Evolutionary conservation across 805 yeast species (phyloP).

Genomic region (Scheffersomyces amazonensis): DNA sequence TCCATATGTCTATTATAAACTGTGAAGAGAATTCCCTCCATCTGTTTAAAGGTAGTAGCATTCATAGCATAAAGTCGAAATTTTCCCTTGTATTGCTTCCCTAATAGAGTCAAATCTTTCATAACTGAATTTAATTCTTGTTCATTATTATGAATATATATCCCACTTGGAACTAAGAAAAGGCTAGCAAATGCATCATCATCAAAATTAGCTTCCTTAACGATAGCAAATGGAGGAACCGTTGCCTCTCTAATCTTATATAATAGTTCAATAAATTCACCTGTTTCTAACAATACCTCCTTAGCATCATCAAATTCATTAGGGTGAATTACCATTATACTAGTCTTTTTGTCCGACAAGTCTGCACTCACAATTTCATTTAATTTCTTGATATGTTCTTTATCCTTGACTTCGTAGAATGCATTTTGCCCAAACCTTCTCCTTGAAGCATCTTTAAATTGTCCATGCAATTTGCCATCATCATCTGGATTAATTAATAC

Average conservation of each 20-base stretch:
- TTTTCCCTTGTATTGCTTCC: constrained; percentile 74
- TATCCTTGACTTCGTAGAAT: constrained; percentile 48
- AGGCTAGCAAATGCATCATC: constrained; percentile 74
- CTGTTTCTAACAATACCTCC: constrained; percentile 34
- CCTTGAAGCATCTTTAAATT: constrained; percentile 64
- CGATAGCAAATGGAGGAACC: constrained; percentile 71
- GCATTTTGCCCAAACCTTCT: constrained; percentile 57
- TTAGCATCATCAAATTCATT: constrained; percentile 41
- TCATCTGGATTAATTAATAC: constrained; percentile 47
- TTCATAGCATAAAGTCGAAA: constrained; percentile 87
- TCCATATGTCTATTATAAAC: constrained; percentile 87
- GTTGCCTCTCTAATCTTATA: constrained; percentile 47
- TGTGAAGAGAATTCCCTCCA: too few relatives aligned
- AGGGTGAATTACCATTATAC: constrained; percentile 49
- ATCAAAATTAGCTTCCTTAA: constrained; percentile 83
- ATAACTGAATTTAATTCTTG: constrained; percentile 61
- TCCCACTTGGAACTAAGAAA: constrained; percentile 75
- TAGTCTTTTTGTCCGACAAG: constrained; percentile 27
- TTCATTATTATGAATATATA: constrained; percentile 73
- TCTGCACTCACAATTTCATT: constrained; percentile 26
- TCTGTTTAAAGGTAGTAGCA: constrained; percentile 64
- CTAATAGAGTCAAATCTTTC: constrained; percentile 55
- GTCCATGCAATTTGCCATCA: constrained; percentile 37
- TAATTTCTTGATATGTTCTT: constrained; percentile 36
- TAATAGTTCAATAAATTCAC: constrained; percentile 23